These are phyloP conservation scores for Silene conica DNA, from an alignment of 148 eudicot species.

Conservation along the genomic window DNA sequence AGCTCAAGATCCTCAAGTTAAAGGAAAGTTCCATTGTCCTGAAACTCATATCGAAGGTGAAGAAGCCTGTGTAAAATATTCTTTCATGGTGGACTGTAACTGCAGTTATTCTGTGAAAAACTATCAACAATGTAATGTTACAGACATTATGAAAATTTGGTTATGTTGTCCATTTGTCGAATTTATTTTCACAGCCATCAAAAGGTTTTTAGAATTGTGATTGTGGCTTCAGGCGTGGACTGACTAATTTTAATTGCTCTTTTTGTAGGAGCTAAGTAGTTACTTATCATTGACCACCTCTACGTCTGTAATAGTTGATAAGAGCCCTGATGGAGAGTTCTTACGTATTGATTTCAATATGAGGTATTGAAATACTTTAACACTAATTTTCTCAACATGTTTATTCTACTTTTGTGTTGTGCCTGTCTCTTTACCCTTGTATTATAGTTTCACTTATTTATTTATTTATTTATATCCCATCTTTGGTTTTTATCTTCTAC, in stretches of 20 bases:
- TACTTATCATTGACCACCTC: constrained; percentile 70
- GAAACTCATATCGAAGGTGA: background rate
- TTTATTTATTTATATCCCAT: background rate
- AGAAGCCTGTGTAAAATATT: background rate
- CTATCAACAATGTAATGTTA: background rate
- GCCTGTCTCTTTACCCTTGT: background rate
- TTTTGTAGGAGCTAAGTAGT: constrained; percentile 70
- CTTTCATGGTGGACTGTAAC: background rate
- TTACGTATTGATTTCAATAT: constrained; percentile 60
- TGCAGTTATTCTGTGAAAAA: background rate
- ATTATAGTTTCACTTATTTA: background rate
- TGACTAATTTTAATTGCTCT: constrained; percentile 15
- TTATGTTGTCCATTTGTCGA: background rate
- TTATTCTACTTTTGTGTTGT: background rate
- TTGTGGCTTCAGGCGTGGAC: constrained; percentile 3
- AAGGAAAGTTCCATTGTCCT: background rate
- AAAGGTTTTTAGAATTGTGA: background rate
- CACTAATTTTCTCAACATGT: background rate
- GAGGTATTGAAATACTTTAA: constrained; percentile 37
- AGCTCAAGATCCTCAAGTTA: background rate
- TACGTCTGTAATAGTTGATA: constrained; percentile 80
- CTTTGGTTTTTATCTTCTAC: background rate
- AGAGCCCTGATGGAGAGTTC: constrained; percentile 47
- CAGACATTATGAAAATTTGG: background rate
- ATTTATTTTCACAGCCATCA: background rate